Percentiles rank a stretch among this genome's conserved stretches.
Conservation (phyloP, 768 basidiomycete genomes). For the Lactarius hatsudake region DNA sequence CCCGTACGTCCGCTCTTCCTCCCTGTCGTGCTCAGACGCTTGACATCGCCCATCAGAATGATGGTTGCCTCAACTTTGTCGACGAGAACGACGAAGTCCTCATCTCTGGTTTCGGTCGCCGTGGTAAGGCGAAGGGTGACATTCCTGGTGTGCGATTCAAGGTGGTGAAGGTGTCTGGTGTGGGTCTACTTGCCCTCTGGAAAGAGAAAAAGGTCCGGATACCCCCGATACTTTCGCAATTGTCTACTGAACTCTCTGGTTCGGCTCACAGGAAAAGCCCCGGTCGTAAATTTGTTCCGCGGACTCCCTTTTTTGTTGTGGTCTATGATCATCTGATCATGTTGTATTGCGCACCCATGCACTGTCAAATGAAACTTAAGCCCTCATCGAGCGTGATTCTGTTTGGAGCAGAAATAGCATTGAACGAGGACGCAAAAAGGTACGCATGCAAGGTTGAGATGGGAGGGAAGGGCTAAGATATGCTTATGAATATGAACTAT, state of each 20-base stretch:
- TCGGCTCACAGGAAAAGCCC: slow-evolving; percentile 37
- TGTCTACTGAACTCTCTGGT: slow-evolving; percentile 6
- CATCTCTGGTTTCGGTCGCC: slow-evolving; percentile 99
- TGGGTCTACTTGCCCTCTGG: slow-evolving; percentile 97
- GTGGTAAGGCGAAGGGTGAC: slow-evolving; percentile 99
- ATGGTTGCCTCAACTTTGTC: slow-evolving; percentile 97
- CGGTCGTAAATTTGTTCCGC: slow-evolving; percentile 34
- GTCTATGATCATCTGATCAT: slow-evolving; percentile 14
- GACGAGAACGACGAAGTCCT: slow-evolving; percentile 99
- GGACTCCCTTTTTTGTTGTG: slow-evolving; percentile 5
- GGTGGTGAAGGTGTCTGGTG: slow-evolving; percentile 99
- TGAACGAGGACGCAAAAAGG: neutral
- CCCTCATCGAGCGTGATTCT: slow-evolving; percentile 1
- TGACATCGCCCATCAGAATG: slow-evolving; percentile 54
- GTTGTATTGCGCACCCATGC: slow-evolving; percentile 26
- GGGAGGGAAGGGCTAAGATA: neutral
- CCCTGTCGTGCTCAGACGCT: neutral
- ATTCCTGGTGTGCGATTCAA: slow-evolving; percentile 99
- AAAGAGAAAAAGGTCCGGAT: slow-evolving; percentile 94
- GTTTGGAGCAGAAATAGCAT: slow-evolving; percentile 4
- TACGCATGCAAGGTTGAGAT: slow-evolving; percentile 6
- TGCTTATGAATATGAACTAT: neutral
- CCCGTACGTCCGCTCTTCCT: slow-evolving; percentile 56
- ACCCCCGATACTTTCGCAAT: neutral
- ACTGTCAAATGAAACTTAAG: slow-evolving; percentile 19